Conservation (phyloP, 306 rosid genomes). For the Inga laurina region DNA sequence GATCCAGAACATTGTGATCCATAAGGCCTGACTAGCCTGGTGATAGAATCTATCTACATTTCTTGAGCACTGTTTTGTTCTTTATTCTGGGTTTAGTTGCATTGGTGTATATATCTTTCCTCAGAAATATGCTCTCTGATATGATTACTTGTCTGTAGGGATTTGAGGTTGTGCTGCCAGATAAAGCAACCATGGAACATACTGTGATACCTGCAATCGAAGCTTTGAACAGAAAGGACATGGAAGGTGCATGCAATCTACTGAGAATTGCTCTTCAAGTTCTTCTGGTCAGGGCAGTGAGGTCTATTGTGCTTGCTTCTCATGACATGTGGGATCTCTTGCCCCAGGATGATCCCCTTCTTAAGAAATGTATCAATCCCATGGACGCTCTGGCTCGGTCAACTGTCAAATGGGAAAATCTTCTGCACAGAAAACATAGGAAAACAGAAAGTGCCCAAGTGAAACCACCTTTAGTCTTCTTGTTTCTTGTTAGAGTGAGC, state of each 20-base stretch:
- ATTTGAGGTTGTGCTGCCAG: slow-evolving; percentile 73
- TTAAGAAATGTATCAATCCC: slow-evolving; percentile 49
- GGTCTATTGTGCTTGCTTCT: slow-evolving; percentile 63
- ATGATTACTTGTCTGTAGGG: slow-evolving; percentile 50
- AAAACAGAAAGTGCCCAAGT: not conserved
- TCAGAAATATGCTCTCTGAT: not conserved
- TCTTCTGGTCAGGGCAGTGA: slow-evolving; percentile 77
- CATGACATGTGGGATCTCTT: slow-evolving; percentile 64
- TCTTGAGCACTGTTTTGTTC: not conserved
- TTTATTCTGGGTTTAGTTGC: slow-evolving; percentile 6
- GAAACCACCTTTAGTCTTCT: not conserved
- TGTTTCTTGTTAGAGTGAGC: slow-evolving; percentile 25
- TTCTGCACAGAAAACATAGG: slow-evolving; percentile 21
- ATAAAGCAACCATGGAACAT: slow-evolving; percentile 78
- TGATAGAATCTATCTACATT: not conserved
- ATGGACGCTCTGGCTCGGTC: slow-evolving; percentile 47
- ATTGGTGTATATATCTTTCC: not conserved
- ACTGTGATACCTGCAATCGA: slow-evolving; percentile 67
- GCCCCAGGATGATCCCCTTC: slow-evolving; percentile 59
- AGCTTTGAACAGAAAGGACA: slow-evolving; percentile 73
- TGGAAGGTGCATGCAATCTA: slow-evolving; percentile 76
- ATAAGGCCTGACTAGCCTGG: not conserved
- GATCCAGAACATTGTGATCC: not conserved
- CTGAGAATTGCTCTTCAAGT: slow-evolving; percentile 75
- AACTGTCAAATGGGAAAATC: slow-evolving; percentile 49